Evolutionary conservation across 164 flowering plant genomes (phyloP).

Genomic region (Echeveria elegans): DNA sequence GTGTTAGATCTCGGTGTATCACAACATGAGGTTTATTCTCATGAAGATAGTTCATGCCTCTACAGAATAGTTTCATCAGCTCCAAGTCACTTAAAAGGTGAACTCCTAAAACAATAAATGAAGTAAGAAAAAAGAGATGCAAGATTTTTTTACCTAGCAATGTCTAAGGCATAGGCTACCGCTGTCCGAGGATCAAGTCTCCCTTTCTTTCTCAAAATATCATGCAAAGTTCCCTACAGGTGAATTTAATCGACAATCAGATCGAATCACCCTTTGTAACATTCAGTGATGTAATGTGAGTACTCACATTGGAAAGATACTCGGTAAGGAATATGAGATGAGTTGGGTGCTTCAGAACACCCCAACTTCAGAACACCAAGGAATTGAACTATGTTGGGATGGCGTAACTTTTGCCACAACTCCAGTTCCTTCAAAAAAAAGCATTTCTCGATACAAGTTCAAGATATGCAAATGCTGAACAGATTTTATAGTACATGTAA

Average conservation of each 20-base stretch:
- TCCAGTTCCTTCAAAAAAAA: constrained; percentile 46
- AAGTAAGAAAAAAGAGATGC: not conserved
- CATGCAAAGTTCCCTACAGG: constrained; percentile 47
- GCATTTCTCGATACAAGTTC: constrained; percentile 21
- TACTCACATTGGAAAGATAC: constrained; percentile 45
- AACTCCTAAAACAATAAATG: no score
- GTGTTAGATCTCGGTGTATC: constrained; percentile 60
- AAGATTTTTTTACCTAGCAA: constrained; percentile 41
- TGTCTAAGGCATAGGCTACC: constrained; percentile 49
- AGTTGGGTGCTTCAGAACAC: constrained; percentile 30
- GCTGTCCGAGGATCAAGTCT: constrained; percentile 42
- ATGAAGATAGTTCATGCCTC: constrained; percentile 71
- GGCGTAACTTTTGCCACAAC: constrained; percentile 52
- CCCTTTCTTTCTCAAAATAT: constrained; percentile 41
- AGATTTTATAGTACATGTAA: no score
- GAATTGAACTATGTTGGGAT: constrained; percentile 63
- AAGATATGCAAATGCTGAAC: not conserved
- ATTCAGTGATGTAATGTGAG: no score
- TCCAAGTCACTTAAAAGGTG: no score
- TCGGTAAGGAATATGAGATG: constrained; percentile 53
- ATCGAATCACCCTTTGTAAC: no score
- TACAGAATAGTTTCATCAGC: no score
- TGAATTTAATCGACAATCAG: not conserved
- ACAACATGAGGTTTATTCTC: constrained; percentile 51
- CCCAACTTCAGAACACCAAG: constrained; percentile 56